These are phyloP conservation scores for Pisolithus albus DNA, from an alignment of 768 basidiomycete genomes.

Conservation along the genomic window DNA sequence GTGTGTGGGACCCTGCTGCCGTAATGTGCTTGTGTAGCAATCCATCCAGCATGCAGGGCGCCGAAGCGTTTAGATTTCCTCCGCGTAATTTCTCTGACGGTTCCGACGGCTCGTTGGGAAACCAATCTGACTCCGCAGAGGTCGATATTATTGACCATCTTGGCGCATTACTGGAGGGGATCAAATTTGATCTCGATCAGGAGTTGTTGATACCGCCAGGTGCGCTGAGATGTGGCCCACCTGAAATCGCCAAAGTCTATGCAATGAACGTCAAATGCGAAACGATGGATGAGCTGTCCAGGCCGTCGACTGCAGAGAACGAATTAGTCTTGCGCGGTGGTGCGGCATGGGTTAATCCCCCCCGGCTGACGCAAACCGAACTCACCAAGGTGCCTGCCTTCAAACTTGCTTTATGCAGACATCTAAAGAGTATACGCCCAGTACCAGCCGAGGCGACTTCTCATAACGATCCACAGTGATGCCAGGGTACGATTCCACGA, in stretches of 20 bases:
- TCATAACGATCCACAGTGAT: constrained; percentile 59
- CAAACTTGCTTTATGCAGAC: not conserved
- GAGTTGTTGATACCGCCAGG: constrained; percentile 1
- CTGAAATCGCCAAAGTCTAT: constrained; percentile 36
- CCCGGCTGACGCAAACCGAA: constrained; percentile 42
- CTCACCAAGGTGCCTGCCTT: constrained; percentile 44
- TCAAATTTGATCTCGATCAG: constrained; percentile 2
- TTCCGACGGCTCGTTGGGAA: not conserved
- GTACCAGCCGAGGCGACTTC: constrained; percentile 58
- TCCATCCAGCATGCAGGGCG: constrained; percentile 38
- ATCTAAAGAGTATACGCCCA: constrained; percentile 14
- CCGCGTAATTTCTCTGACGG: constrained; percentile 37
- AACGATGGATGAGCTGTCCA: constrained; percentile 37
- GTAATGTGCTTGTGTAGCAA: constrained; percentile 58
- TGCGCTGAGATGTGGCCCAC: constrained; percentile 30
- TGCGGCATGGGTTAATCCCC: constrained; percentile 49
- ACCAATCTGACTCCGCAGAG: not conserved
- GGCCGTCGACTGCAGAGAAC: constrained; percentile 14
- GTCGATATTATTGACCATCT: not conserved
- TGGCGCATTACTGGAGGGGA: constrained; percentile 1
- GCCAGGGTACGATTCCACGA: constrained; percentile 68
- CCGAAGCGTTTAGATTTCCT: constrained; percentile 68
- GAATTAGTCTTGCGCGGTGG: constrained; percentile 44
- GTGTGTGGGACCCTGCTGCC: constrained; percentile 59
- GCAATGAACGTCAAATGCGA: constrained; percentile 44